Base-by-base conservation (phyloP, 2,329 filamentous ascomycete genomes). In the Trichoderma pleuroti region DNA sequence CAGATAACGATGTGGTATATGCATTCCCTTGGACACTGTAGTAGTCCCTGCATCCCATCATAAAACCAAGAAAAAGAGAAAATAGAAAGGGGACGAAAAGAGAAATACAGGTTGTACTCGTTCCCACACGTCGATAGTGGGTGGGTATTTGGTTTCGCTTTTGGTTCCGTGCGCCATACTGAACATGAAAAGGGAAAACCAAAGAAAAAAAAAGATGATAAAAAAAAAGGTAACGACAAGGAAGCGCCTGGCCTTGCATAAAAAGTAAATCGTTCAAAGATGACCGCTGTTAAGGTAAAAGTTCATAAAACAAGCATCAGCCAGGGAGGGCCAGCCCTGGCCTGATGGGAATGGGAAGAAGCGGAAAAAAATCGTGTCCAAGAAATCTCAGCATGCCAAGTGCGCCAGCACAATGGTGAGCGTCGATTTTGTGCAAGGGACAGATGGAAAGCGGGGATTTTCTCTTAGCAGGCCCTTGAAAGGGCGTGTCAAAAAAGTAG, bases 91-190 rank as follows among this genome's bases (percentile, higher is more conserved):
- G 32, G 18, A 26, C n/a, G 11, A 49, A 24, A 46, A 42, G 18
- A 59, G 54, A 56, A 36, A 28, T 42, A 59, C 54, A 68, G 18
- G 32, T 36, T 26, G 30, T 60, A 36, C 56, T 68, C 42, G 56
- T 64, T 36, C 26, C 71, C 68, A 67, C 71, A 67, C 73, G 72
- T 75, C 75, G 74, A 74, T 73, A 64, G 69, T 54, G 30, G 73
- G 76, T 42, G 76, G 77, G 76, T 78, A 78, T 78, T 77, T 54
- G 57, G 72, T 70, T 77, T 74, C 75, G 74, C 77, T 76, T 78
- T 75, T 75, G 74, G 52, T 75, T 76, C 77, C 76, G 73, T 77
- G 73, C 77, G 77, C 76, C 77, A 59, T 76, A 66, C 72, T 75
- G 70, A 61, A 74, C 72, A 74, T 74, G 75, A 74, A 73, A 75